These are phyloP conservation scores for Microdochium nivale DNA, from an alignment of 2,329 filamentous ascomycete species.

Conservation along the genomic window DNA sequence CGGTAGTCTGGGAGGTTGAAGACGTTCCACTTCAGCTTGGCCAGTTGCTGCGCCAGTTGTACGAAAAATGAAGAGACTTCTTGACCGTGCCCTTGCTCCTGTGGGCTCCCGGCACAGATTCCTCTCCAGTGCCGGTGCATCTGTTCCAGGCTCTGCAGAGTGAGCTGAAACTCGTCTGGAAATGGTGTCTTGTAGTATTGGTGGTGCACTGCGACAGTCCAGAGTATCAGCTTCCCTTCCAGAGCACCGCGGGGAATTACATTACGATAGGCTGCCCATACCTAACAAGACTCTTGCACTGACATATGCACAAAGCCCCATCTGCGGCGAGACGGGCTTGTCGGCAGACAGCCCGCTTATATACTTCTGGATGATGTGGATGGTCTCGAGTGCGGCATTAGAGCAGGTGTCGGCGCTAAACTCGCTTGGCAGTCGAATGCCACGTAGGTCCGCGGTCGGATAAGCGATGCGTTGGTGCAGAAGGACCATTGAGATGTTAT, in stretches of 20 bases:
- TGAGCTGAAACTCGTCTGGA: not conserved
- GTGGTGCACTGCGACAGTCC: not conserved
- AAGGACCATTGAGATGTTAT: conserved; percentile 31
- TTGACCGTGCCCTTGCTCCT: not conserved
- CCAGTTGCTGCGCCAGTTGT: not conserved
- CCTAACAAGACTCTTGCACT: not conserved
- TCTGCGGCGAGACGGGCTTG: not conserved
- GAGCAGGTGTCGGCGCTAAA: conserved; percentile 31
- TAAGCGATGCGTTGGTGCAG: conserved; percentile 32
- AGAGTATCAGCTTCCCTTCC: not conserved
- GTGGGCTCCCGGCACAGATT: not conserved
- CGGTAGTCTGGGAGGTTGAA: not conserved
- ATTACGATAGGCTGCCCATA: not conserved
- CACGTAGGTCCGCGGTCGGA: conserved; percentile 19
- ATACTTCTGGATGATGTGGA: not conserved
- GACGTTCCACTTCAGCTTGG: not conserved
- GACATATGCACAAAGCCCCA: not conserved
- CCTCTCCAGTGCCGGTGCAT: not conserved
- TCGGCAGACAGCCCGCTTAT: not conserved
- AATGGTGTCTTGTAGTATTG: not conserved
- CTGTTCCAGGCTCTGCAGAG: not conserved
- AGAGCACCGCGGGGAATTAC: not conserved
- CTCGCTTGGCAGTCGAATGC: conserved; percentile 24
- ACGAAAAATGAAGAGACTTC: not conserved
- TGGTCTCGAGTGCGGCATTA: conserved; percentile 15